Evolutionary conservation across 2,329 filamentous ascomycete genomes (phyloP), one percentile per base, ranked within the genome.

Genomic region (Juglanconis juglandina): DNA sequence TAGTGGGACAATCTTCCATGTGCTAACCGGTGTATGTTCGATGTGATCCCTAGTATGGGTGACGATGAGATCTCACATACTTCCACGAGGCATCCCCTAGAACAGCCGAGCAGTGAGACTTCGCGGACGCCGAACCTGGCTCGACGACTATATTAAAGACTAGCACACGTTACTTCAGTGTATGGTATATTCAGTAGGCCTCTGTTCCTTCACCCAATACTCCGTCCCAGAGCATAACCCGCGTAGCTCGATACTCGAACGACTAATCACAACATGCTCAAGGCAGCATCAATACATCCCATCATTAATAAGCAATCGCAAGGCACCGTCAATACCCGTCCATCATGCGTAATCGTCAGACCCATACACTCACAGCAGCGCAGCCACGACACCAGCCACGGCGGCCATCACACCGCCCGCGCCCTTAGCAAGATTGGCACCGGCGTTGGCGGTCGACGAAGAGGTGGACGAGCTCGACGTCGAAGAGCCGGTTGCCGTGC

Each of bases 371-470:
- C 68, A 75, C 52, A 74, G 63, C 11, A 72, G 58, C 53, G 68
- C 71, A 33, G 67, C 71, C 33, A 70, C 65, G n/a, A 68, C 68
- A 46, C 67, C 72, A 8, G 70, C 71, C 33, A 73, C 68, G 11
- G 67, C 71, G 13, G 68, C 69, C 44, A 74, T 56, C 34, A 73
- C 53, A 41, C 69, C 64, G 51, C 71, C 71, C 1, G 69, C 70
- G 59, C 70, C 67, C 17, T 72, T 42, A n/a, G 50, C 62, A 30
- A 59, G 52, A 33, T 58, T n/a, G 30, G 56, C 51, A 14, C 53
- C 62, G 34, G 48, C 50, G 53, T 61, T 64, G 42, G 56, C 59
- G 11, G 41, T 53, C 14, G 59, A 56, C 44, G 58, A 58, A n/a
- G 51, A 51, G 30, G 35, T 48, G 52, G 53, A 47, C 10, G 46